Percentiles rank a stretch among this genome's conserved stretches.
Conservation (phyloP, 495 filamentous ascomycete species). For the Stereocaulon alpinum region DNA sequence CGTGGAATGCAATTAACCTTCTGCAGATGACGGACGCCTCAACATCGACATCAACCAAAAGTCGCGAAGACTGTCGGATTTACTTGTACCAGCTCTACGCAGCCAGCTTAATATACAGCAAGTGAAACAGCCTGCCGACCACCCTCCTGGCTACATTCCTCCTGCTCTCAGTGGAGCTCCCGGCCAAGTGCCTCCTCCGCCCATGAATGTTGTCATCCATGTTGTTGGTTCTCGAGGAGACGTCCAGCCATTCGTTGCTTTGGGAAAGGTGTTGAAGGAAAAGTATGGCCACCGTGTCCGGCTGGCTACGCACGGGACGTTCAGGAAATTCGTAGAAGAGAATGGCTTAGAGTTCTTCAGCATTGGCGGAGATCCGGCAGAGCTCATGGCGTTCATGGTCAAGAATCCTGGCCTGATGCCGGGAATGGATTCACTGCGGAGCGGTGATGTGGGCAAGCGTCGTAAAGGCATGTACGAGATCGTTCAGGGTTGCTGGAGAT, state of each 20-base stretch:
- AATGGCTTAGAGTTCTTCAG: slow-evolving; percentile 68
- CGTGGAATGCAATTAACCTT: background rate
- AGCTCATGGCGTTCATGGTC: slow-evolving; percentile 82
- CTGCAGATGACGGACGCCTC: slow-evolving; percentile 56
- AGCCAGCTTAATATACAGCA: slow-evolving; percentile 41
- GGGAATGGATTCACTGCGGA: slow-evolving; percentile 52
- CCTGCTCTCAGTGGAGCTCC: slow-evolving; percentile 47
- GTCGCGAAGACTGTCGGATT: slow-evolving; percentile 48
- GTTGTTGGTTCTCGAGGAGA: slow-evolving; percentile 73
- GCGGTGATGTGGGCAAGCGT: slow-evolving; percentile 57
- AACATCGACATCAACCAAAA: slow-evolving; percentile 66
- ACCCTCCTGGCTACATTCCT: slow-evolving; percentile 52
- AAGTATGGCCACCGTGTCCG: slow-evolving; percentile 64
- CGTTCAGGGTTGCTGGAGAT: slow-evolving; percentile 68
- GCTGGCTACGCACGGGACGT: slow-evolving; percentile 64
- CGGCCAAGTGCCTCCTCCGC: slow-evolving; percentile 45
- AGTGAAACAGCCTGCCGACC: slow-evolving; percentile 30
- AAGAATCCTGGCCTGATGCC: slow-evolving; percentile 76
- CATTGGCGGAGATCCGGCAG: slow-evolving; percentile 67
- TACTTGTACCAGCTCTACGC: slow-evolving; percentile 55
- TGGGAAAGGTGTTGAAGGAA: slow-evolving; percentile 52
- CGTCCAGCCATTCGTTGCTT: slow-evolving; percentile 63
- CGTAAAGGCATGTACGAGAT: slow-evolving; percentile 59
- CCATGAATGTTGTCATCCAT: slow-evolving; percentile 68
- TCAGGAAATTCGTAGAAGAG: slow-evolving; percentile 57